Conservation (phyloP, 345 rosid species). For the Gossypium sturtianum region DNA sequence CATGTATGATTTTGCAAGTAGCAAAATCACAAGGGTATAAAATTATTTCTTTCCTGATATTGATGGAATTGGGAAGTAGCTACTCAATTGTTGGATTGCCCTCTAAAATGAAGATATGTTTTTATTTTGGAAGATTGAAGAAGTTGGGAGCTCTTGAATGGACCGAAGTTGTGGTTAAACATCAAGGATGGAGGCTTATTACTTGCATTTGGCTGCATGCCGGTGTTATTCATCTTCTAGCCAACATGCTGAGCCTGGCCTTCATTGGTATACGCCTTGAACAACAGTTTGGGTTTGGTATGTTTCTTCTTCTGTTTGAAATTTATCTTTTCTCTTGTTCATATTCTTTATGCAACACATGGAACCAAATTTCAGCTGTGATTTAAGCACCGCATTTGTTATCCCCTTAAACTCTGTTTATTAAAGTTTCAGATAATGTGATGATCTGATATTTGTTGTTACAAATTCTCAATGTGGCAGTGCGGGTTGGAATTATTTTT, state of each 20-base stretch:
- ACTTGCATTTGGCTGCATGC: constrained; percentile 93
- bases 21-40: not conserved
- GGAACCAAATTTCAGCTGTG: not conserved
- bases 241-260: constrained; percentile 75
- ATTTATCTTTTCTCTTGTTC: not conserved
- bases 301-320: constrained; percentile 5
- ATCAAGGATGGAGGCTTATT: constrained; percentile 15
- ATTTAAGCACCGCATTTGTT: not conserved
- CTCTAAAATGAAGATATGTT: not conserved
- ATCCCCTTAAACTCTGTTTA: not conserved
- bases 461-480: constrained; percentile 33
- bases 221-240: constrained; percentile 71
- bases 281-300: constrained; percentile 94
- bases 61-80: not conserved
- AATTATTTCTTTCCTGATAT: not conserved
- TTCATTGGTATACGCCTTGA: constrained; percentile 92
- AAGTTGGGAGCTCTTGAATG: constrained; percentile 76
- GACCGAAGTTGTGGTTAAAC: constrained; percentile 50
- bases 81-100: not conserved
- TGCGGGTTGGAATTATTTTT: constrained; percentile 64
- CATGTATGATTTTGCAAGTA: not conserved
- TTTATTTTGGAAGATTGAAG: constrained; percentile 46
- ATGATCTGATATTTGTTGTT: not conserved
- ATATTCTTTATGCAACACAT: not conserved
- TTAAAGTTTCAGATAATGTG: not conserved